phyloP scores from a whole-genome alignment of 306 rosid species.

The Mucuna pruriens region DNA sequence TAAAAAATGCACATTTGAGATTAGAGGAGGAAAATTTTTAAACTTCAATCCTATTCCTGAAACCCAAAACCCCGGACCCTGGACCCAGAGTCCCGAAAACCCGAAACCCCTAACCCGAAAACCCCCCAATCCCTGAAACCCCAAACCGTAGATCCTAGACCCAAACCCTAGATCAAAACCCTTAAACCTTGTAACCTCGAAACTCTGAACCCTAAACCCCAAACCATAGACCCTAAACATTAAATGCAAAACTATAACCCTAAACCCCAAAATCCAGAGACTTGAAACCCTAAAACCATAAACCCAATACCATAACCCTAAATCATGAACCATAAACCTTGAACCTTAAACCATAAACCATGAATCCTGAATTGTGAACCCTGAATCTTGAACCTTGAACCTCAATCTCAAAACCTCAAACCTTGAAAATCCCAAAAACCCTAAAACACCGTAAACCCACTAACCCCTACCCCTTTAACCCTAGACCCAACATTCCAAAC shows the following conservation, averaged over 20 bases:
- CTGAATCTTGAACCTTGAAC: constrained; percentile 33
- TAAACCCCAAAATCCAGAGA: constrained; percentile 33
- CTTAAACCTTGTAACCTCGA: constrained; percentile 24
- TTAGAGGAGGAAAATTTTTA: too few relatives aligned
- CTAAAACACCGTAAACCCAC: constrained; percentile 40
- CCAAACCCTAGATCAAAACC: constrained; percentile 20
- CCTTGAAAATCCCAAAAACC: constrained; percentile 37
- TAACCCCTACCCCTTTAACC: constrained; percentile 37
- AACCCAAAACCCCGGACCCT: constrained; percentile 32
- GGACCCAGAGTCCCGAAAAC: constrained; percentile 18
- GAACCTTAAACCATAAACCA: constrained; percentile 29
- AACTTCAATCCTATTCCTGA: constrained; percentile 6
- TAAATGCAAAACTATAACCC: constrained; percentile 19
- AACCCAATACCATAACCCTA: constrained; percentile 31
- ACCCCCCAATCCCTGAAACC: neutral
- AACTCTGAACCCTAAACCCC: neutral
- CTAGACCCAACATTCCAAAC: constrained; percentile 18
- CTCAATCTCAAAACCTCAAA: constrained; percentile 29
- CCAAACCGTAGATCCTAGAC: neutral
- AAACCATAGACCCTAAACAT: constrained; percentile 32
- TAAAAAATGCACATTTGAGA: too few relatives aligned
- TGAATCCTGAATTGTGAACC: constrained; percentile 29
- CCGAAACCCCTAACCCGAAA: constrained; percentile 13
- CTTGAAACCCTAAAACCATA: constrained; percentile 39
- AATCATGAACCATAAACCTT: constrained; percentile 28